Percentiles rank a stretch among this genome's conserved stretches.
These are phyloP conservation scores for Candida albicans DNA, from an alignment of 1,139 yeast genomes.

Conservation along the genomic window DNA sequence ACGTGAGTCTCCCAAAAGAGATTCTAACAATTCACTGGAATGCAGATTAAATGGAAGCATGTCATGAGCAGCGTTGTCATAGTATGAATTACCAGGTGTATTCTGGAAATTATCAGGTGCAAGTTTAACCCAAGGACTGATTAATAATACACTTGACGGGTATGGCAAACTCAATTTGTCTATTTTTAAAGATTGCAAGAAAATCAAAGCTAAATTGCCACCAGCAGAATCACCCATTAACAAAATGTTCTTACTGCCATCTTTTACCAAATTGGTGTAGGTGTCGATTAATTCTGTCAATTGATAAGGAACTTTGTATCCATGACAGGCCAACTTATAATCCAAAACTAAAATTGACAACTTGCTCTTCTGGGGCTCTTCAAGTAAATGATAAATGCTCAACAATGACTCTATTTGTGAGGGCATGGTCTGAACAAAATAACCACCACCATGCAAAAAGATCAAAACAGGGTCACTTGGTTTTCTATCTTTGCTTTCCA, in stretches of 20 bases:
- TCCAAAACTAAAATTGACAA: conserved; percentile 38
- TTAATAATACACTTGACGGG: conserved; percentile 34
- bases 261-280: conserved; percentile 26
- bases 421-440: conserved; percentile 34
- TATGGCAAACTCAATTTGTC: conserved; percentile 15
- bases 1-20: conserved; percentile 16
- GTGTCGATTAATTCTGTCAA: conserved; percentile 33
- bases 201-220: conserved; percentile 35
- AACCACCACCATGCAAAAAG: conserved; percentile 48
- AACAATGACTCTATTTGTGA: conserved; percentile 33
- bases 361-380: conserved; percentile 23
- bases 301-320: conserved; percentile 37
- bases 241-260: conserved; percentile 31
- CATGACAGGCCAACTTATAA: conserved; percentile 36
- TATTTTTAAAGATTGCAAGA: conserved; percentile 20
- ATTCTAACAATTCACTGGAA: conserved; percentile 6
- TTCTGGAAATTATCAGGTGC: conserved; percentile 14
- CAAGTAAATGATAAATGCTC: conserved; percentile 31
- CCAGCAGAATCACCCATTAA: conserved; percentile 47
- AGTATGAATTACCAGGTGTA: conserved; percentile 31
- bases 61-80: conserved; percentile 35
- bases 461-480: conserved; percentile 33
- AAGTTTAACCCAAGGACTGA: conserved; percentile 42
- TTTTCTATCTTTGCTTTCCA: conserved; percentile 27
- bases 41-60: conserved; percentile 22